phyloP scores from a whole-genome alignment of 352 stramenopile species.

The Globisporangium perplexum region DNA sequence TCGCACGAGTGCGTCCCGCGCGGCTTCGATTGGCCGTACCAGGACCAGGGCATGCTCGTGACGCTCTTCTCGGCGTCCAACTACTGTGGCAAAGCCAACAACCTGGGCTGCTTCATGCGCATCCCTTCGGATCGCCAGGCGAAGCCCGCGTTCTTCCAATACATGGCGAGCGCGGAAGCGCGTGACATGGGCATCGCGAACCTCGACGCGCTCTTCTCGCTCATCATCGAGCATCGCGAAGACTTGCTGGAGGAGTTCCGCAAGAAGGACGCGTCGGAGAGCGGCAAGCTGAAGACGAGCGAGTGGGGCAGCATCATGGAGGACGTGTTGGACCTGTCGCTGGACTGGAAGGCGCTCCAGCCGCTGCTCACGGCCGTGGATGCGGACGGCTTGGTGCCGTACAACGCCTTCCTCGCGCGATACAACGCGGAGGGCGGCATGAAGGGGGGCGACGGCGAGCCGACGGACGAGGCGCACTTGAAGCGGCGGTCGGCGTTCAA shows the following conservation, averaged over 20 bases:
- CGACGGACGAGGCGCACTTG: conserved; percentile 33
- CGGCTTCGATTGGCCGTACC: conserved; percentile 78
- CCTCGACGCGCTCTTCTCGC: conserved; percentile 76
- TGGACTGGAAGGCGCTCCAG: conserved; percentile 76
- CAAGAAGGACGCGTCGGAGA: conserved; percentile 35
- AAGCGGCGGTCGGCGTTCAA: conserved; percentile 73
- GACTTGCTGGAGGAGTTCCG: conserved; percentile 63
- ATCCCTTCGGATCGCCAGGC: conserved; percentile 55
- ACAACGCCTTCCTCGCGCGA: conserved; percentile 63
- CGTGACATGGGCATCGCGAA: conserved; percentile 80
- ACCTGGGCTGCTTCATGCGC: conserved; percentile 82
- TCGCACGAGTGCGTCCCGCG: conserved; percentile 82
- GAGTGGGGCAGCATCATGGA: conserved; percentile 69
- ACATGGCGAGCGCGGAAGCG: conserved; percentile 78
- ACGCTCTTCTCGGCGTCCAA: conserved; percentile 87
- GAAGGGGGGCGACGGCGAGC: conserved; percentile 5
- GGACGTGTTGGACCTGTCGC: conserved; percentile 67
- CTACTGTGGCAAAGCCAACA: conserved; percentile 84
- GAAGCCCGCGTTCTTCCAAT: conserved; percentile 85
- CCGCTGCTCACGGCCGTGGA: conserved; percentile 71
- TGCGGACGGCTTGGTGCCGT: conserved; percentile 60
- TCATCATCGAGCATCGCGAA: conserved; percentile 71
- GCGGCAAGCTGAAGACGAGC: conserved; percentile 36
- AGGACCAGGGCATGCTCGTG: conserved; percentile 80
- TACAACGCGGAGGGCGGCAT: conserved; percentile 60